These are phyloP conservation scores for Phlebiopsis flavidoalba DNA, from an alignment of 768 basidiomycete species.

Conservation along the genomic window DNA sequence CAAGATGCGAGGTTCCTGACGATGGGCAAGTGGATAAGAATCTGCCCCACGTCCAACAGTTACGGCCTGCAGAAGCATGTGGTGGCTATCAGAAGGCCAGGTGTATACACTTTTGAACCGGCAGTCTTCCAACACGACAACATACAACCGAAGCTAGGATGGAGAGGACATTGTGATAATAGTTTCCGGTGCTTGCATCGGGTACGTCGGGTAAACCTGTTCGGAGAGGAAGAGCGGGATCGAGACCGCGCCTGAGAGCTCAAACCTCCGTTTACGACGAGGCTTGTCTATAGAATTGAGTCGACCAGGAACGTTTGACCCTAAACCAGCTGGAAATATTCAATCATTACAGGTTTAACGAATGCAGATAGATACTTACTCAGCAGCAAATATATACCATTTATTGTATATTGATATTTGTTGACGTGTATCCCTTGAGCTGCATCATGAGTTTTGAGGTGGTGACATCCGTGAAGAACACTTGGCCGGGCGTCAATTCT, in stretches of 20 bases:
- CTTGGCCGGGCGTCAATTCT: constrained; percentile 28
- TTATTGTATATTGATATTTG: constrained; percentile 48
- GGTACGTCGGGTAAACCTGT: constrained; percentile 13
- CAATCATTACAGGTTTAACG: not conserved
- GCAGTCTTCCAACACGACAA: constrained; percentile 70
- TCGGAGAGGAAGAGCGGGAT: constrained; percentile 49
- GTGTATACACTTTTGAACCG: constrained; percentile 54
- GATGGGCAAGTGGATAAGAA: constrained; percentile 54
- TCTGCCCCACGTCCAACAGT: constrained; percentile 68
- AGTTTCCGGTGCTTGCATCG: constrained; percentile 42
- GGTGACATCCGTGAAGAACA: constrained; percentile 62
- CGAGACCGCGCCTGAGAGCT: constrained; percentile 28
- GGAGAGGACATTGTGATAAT: constrained; percentile 52
- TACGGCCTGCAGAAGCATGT: constrained; percentile 67
- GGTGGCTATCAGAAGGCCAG: constrained; percentile 66
- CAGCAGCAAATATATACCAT: constrained; percentile 61
- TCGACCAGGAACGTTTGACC: not conserved
- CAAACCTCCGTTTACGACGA: constrained; percentile 4
- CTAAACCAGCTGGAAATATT: constrained; percentile 1
- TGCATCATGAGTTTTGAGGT: constrained; percentile 60
- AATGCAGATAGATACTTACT: constrained; percentile 23
- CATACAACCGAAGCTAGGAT: constrained; percentile 60
- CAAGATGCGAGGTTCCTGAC: constrained; percentile 44
- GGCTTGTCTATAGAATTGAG: constrained; percentile 6
- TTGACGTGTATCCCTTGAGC: constrained; percentile 56